phyloP scores from a whole-genome alignment of 1,284 basidiomycete species.

The Fomitiporia mediterranea region DNA sequence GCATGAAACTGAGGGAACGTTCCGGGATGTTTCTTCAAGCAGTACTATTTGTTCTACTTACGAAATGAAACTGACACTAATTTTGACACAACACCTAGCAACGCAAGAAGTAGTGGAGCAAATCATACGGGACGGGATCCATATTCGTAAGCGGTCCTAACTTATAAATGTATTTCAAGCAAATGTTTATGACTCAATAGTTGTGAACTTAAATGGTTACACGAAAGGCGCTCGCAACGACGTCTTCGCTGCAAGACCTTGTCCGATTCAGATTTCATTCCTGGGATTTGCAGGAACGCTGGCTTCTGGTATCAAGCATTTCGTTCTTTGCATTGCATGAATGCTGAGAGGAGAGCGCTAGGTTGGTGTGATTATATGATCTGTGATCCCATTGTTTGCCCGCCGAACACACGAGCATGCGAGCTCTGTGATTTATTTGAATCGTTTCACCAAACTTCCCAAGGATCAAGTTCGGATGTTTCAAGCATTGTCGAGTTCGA shows the following conservation, averaged over 20 bases:
- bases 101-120: conserved; percentile 40
- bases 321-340: conserved; percentile 1
- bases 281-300: conserved; percentile 58
- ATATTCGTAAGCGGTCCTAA: conserved; percentile 39
- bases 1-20: conserved; percentile 40
- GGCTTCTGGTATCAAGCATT: conserved; percentile 35
- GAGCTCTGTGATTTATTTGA: conserved; percentile 9
- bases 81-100: no score
- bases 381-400: conserved; percentile 48
- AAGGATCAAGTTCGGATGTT: neutral
- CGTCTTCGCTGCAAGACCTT: conserved; percentile 54
- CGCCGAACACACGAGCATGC: conserved; percentile 29
- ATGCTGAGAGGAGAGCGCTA: conserved; percentile 11
- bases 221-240: conserved; percentile 65
- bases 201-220: conserved; percentile 58
- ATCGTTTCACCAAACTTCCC: neutral
- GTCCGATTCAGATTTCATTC: conserved; percentile 55
- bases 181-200: conserved; percentile 25
- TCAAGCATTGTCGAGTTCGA: conserved; percentile 26
- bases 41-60: no score
- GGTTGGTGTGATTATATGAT: conserved; percentile 64
- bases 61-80: no score
- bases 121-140: conserved; percentile 48
- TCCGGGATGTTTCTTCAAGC: conserved; percentile 51
- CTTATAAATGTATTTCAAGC: neutral